Evolutionary conservation across 805 yeast genomes (phyloP), one percentile per base, ranked within the genome.

Genomic region (Metschnikowia henanensis): DNA sequence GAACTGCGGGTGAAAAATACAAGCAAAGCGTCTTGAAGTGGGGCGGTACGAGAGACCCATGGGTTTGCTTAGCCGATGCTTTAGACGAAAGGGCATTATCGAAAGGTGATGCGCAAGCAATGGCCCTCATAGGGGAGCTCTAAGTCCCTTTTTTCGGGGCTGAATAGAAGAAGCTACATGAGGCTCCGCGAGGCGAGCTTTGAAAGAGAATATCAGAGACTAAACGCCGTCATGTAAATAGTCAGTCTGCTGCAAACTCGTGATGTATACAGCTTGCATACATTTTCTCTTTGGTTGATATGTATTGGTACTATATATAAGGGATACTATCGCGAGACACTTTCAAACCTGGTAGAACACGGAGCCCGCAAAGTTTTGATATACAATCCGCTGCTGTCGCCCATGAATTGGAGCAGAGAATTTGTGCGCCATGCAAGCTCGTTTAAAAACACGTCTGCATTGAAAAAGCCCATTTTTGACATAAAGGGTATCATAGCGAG

Each of bases 21-120:
- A 80, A 77, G 52, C 66, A 80, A 23, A 75, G 80, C 45, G 83
- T 94, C 0, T 68, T 94, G 46, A 79, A 79, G 57, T 92, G 97
- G 97, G 99, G 99, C 18, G 99, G 99, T 0, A 79, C 95, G 3
- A 75, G 80, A 47, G 90, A 88, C 57, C 95, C 98, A 0, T 89
- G 97, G 95, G 69, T 71, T 17, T 83, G 95, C 58, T 68, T 94
- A 15, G 87, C 95, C 1, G 86, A 85, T 45, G 90, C 86, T 3
- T 68, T 94, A 39, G 89, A 83, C 39, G 73, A 77, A 23, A 80
- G 81, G 0, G 76, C 71, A 35, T 65, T 90, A 35, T 69, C 70
- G 3, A 66, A 70, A 20, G 97, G 96, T 4, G 95, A 85, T 46
- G 68, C 76, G 19, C 64, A 67, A 29, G 91, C 96, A 2, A 88